Conservation (phyloP, 805 yeast genomes). For the Suhomyces canberraensis region DNA sequence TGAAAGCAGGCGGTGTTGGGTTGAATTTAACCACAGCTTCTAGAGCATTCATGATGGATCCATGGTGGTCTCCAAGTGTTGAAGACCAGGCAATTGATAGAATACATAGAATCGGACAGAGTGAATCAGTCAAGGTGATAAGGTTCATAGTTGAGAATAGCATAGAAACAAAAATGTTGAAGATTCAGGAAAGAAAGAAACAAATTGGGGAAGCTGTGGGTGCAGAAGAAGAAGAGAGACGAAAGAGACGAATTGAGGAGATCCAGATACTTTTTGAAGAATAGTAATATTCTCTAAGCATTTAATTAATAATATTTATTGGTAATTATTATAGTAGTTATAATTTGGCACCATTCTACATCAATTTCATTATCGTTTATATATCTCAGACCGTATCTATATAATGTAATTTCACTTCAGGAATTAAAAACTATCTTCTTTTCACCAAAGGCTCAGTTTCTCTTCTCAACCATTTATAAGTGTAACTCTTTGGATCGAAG, state of each 20-base stretch:
- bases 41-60: constrained; percentile 87
- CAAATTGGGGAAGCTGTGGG: constrained; percentile 79
- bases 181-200: constrained; percentile 80
- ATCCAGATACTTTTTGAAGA: constrained; percentile 63
- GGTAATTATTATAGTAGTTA: background rate
- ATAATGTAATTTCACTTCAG: too few relatives aligned
- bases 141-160: constrained; percentile 80
- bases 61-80: constrained; percentile 95
- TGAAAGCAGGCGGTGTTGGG: constrained; percentile 95
- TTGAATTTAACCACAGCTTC: constrained; percentile 82
- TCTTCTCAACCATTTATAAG: constrained; percentile 48
- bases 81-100: constrained; percentile 92
- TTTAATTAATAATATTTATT: too few relatives aligned
- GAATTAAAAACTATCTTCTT: too few relatives aligned
- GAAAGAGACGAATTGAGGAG: constrained; percentile 68
- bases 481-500: constrained; percentile 36
- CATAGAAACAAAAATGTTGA: constrained; percentile 84
- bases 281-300: constrained; percentile 5
- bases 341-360: background rate
- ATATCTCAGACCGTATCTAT: too few relatives aligned
- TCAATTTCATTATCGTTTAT: background rate
- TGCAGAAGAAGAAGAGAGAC: constrained; percentile 69
- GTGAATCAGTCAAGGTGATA: constrained; percentile 63
- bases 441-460: constrained; percentile 36
- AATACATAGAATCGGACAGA: constrained; percentile 87